Conservation (phyloP, 75 land plant genomes). For the Gnetum montanum region DNA sequence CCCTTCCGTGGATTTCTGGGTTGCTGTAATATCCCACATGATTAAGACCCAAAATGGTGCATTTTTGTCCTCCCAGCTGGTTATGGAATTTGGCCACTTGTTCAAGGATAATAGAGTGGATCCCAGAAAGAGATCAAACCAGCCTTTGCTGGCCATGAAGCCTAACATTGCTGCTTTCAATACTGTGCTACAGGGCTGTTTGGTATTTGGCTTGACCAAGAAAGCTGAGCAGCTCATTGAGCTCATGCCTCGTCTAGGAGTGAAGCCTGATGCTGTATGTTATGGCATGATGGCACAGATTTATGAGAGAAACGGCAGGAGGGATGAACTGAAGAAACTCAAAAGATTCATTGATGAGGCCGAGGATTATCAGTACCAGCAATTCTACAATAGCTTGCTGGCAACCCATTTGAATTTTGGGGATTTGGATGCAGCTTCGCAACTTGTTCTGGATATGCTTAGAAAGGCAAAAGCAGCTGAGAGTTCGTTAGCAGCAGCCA, state of each 20-base stretch:
- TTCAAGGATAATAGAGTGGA: constrained; percentile 55
- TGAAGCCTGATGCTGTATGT: constrained; percentile 29
- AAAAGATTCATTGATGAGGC: constrained; percentile 40
- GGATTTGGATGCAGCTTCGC: constrained; percentile 37
- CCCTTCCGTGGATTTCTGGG: constrained; percentile 48
- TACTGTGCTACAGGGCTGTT: constrained; percentile 41
- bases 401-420: constrained; percentile 50
- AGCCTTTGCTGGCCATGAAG: constrained; percentile 54
- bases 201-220: constrained; percentile 42
- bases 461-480: constrained; percentile 34
- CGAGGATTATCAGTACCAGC: constrained; percentile 28
- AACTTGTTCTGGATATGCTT: constrained; percentile 48
- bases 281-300: constrained; percentile 45
- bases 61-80: constrained; percentile 45
- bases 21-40: constrained; percentile 44
- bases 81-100: constrained; percentile 48
- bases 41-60: constrained; percentile 29
- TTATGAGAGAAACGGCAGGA: constrained; percentile 58
- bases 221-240: constrained; percentile 63
- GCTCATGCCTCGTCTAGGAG: constrained; percentile 45
- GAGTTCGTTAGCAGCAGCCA: constrained; percentile 33
- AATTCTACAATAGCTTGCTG: constrained; percentile 47
- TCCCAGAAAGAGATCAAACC: constrained; percentile 51
- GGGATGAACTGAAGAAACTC: constrained; percentile 47
- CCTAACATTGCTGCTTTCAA: constrained; percentile 38